phyloP scores from a whole-genome alignment of 2,329 filamentous ascomycete genomes.

The Diaporthe vexans region DNA sequence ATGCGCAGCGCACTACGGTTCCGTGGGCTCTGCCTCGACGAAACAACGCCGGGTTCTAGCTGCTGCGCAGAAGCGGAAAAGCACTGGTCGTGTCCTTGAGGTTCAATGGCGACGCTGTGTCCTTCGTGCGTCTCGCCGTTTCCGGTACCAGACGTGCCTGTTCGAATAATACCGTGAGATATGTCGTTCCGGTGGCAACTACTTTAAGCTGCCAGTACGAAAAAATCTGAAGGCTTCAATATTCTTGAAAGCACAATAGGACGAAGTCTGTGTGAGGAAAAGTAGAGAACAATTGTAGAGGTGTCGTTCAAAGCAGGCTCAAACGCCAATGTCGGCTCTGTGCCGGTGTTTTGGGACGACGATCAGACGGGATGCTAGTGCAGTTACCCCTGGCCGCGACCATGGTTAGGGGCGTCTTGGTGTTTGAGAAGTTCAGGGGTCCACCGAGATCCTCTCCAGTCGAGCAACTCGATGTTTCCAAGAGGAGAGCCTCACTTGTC shows the following conservation, averaged over 20 bases:
- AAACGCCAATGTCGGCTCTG: conserved; percentile 23
- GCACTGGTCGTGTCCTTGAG: neutral
- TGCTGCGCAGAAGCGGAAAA: neutral
- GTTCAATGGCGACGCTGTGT: neutral
- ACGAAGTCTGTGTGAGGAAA: neutral
- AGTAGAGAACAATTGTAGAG: conserved; percentile 12
- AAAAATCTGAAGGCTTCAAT: neutral
- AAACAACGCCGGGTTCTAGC: neutral
- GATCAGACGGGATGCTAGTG: conserved; percentile 25
- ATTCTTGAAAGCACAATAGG: neutral
- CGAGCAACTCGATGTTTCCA: neutral
- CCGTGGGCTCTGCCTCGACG: neutral
- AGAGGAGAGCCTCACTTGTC: neutral
- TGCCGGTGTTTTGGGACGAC: conserved; percentile 29
- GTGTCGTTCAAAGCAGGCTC: conserved; percentile 6
- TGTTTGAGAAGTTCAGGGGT: conserved; percentile 16
- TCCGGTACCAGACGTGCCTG: neutral
- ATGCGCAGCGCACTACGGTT: neutral
- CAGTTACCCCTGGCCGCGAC: conserved; percentile 8
- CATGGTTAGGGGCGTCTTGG: neutral
- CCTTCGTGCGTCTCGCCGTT: no score
- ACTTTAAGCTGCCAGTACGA: rapidly evolving
- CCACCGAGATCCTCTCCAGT: neutral
- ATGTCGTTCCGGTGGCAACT: neutral
- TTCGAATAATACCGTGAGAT: no score